A percentile compares a stretch with the other conserved stretches of the same genome.
phyloP scores from a whole-genome alignment of 306 rosid species.

The Ormosia emarginata region DNA sequence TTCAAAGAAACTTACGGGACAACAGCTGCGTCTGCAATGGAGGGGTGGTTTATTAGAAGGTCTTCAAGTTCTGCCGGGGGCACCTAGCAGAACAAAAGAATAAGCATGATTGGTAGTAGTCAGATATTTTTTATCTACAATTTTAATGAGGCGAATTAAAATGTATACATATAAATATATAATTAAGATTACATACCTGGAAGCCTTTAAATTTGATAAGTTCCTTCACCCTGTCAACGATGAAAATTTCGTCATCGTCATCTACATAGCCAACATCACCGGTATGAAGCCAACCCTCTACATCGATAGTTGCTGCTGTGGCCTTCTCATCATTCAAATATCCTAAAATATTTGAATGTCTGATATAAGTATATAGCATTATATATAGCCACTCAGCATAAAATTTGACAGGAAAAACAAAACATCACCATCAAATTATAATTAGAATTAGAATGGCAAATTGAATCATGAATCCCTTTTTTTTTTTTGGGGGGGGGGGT shows the following conservation, averaged over 20 bases:
- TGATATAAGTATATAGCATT: not conserved
- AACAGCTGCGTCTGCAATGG: constrained; percentile 87
- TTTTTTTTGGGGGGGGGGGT: too few species aligned
- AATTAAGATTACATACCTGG: constrained; percentile 43
- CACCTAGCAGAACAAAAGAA: constrained; percentile 42
- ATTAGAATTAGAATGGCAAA: not conserved
- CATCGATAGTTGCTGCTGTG: constrained; percentile 63
- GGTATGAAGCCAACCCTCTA: constrained; percentile 84
- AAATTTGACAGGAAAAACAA: not conserved
- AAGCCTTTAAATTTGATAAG: constrained; percentile 93
- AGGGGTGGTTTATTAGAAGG: constrained; percentile 72
- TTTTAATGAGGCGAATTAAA: not conserved
- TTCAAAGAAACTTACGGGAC: constrained; percentile 67
- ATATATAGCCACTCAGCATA: not conserved
- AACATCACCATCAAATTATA: not conserved
- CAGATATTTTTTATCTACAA: not conserved
- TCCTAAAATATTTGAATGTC: constrained; percentile 30
- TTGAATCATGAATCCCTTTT: not conserved
- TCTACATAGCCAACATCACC: constrained; percentile 89
- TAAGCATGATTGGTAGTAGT: not conserved
- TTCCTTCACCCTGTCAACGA: constrained; percentile 84
- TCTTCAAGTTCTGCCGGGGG: constrained; percentile 95
- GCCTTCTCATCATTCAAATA: constrained; percentile 65
- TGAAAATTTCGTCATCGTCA: constrained; percentile 74
- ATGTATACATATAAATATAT: not conserved